phyloP scores from a whole-genome alignment of 176 grass and related monocot genomes.

The Phyllostachys edulis region DNA sequence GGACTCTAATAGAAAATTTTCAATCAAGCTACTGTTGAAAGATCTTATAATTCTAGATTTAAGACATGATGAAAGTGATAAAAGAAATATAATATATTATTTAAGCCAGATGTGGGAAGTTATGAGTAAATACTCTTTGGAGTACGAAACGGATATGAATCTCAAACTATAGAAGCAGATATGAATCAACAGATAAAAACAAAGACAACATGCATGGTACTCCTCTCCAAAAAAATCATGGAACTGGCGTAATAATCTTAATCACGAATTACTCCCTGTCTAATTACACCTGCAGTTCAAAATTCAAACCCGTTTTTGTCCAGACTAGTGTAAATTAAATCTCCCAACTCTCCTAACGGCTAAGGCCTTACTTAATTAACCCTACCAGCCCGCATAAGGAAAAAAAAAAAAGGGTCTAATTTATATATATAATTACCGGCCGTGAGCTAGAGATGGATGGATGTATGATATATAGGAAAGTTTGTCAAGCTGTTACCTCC shows the following conservation, averaged over 20 bases:
- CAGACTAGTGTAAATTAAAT: background rate
- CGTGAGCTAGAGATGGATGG: background rate
- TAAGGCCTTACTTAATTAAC: background rate
- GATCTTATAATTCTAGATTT: too few species aligned
- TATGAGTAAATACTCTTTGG: too few species aligned
- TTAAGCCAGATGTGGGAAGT: too few species aligned
- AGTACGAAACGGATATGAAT: too few species aligned
- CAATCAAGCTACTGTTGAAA: too few species aligned
- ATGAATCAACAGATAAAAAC: background rate
- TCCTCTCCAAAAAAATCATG: background rate
- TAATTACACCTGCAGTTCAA: background rate
- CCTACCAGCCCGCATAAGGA: background rate
- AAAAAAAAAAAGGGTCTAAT: too few species aligned
- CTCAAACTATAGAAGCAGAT: too few species aligned
- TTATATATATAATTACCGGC: background rate
- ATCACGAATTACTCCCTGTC: background rate
- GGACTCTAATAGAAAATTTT: too few species aligned
- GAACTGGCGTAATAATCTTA: background rate
- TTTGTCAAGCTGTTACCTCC: background rate
- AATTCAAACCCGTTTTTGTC: background rate
- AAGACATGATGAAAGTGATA: too few species aligned
- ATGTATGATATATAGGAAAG: too few species aligned
- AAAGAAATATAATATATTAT: too few species aligned
- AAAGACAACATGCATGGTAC: background rate
- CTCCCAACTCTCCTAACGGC: background rate